Evolutionary conservation across 371 early-diverging fungal species (phyloP), one percentile per base, ranked within the genome.

Genomic region (Syncephalastrum sp.): DNA sequence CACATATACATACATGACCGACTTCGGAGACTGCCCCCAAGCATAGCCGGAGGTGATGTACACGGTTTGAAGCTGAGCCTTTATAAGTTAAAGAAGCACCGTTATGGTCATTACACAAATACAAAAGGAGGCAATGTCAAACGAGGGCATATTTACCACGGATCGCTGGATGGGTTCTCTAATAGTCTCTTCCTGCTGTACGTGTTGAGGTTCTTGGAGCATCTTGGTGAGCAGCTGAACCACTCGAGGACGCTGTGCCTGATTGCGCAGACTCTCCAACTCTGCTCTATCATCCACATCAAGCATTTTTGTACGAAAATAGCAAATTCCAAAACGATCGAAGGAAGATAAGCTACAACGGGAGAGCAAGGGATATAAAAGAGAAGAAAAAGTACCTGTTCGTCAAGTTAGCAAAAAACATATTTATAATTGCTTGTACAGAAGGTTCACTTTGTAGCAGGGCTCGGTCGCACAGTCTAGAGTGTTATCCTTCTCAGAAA

Each of bases 41-140:
- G 53, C 60, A 45, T 60, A 56, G n/a, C 53, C 56, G 16, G 62
- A 50, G 3, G 60, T 65, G 12, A 65, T 65, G 24, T 56, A 65
- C 2, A 59, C 21, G 41, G 56, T 65, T 41, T 65, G 65, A 16
- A 25, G 52, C 8, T 59, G 43, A 1, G 65, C 65, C 65, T 65
- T 46, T 14, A 5, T 2, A 33, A 2, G 1, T 10, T 7, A 29
- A 10, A 0, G 2, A 8, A 33, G 8, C 2, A 33, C 8, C 8
- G 10, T 33, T 33, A 33, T 8, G 8, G 38, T 6, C 12, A 33
- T 33, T 33, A 33, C 12, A 10, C 38, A 33, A 33, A 10, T 10
- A 33, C 12, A 33, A 12, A 33, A 33, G 8, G 10, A 33, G 38
- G 8, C 10, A 5, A 5, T 33, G 38, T 10, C 38, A 33, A 33